Conservation (phyloP, 805 yeast genomes). For the Candida maltosa region DNA sequence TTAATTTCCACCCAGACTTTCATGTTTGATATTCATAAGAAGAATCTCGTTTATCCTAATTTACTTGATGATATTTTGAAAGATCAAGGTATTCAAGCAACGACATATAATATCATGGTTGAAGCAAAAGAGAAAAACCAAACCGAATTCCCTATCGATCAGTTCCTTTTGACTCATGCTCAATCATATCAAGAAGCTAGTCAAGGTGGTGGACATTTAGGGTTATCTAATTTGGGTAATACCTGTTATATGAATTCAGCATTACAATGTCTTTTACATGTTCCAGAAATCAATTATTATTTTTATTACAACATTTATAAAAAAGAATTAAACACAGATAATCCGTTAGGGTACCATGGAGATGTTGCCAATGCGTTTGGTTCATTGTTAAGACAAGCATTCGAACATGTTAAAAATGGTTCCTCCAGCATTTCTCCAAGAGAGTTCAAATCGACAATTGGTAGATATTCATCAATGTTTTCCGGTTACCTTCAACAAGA, state of each 20-base stretch:
- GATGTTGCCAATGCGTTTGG: constrained; percentile 78
- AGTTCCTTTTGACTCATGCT: neutral
- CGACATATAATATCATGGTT: constrained; percentile 25
- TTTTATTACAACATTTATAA: constrained; percentile 61
- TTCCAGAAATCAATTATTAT: constrained; percentile 78
- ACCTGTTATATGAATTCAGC: constrained; percentile 96
- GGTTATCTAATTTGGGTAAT: constrained; percentile 72
- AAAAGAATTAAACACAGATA: constrained; percentile 65
- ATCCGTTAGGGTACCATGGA: constrained; percentile 86
- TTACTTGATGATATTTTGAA: constrained; percentile 21
- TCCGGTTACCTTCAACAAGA: constrained; percentile 86
- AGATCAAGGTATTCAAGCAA: constrained; percentile 25
- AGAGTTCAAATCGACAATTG: constrained; percentile 74
- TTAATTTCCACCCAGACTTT: constrained; percentile 23
- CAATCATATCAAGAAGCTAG: neutral
- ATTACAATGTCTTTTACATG: constrained; percentile 80
- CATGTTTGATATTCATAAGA: constrained; percentile 24
- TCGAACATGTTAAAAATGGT: constrained; percentile 21
- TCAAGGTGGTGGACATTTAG: constrained; percentile 48
- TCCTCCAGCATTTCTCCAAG: constrained; percentile 51
- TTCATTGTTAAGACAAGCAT: constrained; percentile 57
- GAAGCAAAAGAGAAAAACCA: constrained; percentile 19
- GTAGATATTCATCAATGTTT: constrained; percentile 74
- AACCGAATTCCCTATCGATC: constrained; percentile 23
- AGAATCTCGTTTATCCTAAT: constrained; percentile 23